Conservation (phyloP, 768 basidiomycete genomes). For the Lentinus tigrinus region DNA sequence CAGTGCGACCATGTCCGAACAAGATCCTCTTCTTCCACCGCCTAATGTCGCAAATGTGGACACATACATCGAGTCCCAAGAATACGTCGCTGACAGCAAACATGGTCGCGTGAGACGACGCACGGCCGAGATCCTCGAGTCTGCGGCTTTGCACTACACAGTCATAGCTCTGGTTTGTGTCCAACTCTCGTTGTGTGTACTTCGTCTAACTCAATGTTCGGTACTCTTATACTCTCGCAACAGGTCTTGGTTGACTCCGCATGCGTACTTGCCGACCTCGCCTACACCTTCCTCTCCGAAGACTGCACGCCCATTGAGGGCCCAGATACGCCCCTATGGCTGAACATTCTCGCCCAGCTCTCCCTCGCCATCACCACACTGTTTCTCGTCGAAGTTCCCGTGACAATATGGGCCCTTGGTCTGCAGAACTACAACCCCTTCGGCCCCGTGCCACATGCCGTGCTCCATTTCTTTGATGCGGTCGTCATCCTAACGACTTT, state of each 20-base stretch:
- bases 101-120: conserved; percentile 18
- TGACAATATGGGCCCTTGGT: conserved; percentile 68
- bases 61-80: conserved; percentile 3
- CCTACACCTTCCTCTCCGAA: conserved; percentile 61
- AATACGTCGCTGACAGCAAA: conserved; percentile 1
- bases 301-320: conserved; percentile 43
- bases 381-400: conserved; percentile 78
- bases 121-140: conserved; percentile 52
- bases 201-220: conserved; percentile 14
- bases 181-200: conserved; percentile 17
- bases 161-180: conserved; percentile 57
- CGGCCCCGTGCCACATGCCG: conserved; percentile 49
- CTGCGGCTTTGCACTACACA: conserved; percentile 48
- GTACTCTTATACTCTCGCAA: neutral
- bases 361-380: conserved; percentile 69
- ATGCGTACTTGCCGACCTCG: conserved; percentile 73
- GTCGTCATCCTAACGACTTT: conserved; percentile 72
- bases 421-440: conserved; percentile 61
- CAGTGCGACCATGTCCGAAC: conserved; percentile 25
- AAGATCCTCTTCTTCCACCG: conserved; percentile 26
- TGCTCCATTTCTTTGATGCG: conserved; percentile 75
- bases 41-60: neutral
- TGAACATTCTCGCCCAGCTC: conserved; percentile 57
- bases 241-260: conserved; percentile 63
- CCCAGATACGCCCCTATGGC: conserved; percentile 55